Evolutionary conservation across 2,329 filamentous ascomycete genomes (phyloP).

Genomic region (Pleochaeta shiraiana): DNA sequence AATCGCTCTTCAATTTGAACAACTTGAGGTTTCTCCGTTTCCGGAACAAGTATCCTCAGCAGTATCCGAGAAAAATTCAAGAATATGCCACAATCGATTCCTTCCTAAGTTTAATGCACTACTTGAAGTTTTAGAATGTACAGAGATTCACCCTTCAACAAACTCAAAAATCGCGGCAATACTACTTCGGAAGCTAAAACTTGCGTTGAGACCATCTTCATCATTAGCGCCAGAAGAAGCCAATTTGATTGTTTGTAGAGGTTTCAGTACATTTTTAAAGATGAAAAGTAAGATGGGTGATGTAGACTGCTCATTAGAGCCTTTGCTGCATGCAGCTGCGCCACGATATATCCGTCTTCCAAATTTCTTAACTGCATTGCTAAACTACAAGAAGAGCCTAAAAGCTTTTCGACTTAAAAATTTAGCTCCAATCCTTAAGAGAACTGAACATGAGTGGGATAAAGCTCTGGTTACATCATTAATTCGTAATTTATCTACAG

Average conservation of each 20-base stretch:
- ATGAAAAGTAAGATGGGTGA: constrained; percentile 37
- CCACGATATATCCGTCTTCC: constrained; percentile 40
- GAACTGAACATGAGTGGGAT: constrained; percentile 24
- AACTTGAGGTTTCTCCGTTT: constrained; percentile 30
- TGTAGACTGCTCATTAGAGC: constrained; percentile 38
- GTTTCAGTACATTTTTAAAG: constrained; percentile 49
- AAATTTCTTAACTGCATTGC: constrained; percentile 42
- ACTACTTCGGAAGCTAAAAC: constrained; percentile 41
- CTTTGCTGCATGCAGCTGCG: constrained; percentile 41
- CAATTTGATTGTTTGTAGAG: constrained; percentile 53
- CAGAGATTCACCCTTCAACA: constrained; percentile 42
- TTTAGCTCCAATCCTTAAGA: constrained; percentile 4
- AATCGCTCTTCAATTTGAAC: constrained; percentile 47
- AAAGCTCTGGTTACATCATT: constrained; percentile 42
- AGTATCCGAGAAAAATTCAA: constrained; percentile 35
- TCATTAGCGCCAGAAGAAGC: constrained; percentile 37
- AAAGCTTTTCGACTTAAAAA: constrained; percentile 9
- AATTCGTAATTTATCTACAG: constrained; percentile 49
- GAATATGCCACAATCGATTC: constrained; percentile 38
- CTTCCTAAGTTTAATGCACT: constrained; percentile 46
- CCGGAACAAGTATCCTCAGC: constrained; percentile 33
- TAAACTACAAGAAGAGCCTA: constrained; percentile 28
- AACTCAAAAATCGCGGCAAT: constrained; percentile 43
- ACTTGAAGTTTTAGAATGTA: constrained; percentile 37
- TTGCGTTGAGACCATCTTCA: constrained; percentile 38